Base-by-base conservation (phyloP, 2,329 filamentous ascomycete genomes). In the Aspergillus novofumigatus region DNA sequence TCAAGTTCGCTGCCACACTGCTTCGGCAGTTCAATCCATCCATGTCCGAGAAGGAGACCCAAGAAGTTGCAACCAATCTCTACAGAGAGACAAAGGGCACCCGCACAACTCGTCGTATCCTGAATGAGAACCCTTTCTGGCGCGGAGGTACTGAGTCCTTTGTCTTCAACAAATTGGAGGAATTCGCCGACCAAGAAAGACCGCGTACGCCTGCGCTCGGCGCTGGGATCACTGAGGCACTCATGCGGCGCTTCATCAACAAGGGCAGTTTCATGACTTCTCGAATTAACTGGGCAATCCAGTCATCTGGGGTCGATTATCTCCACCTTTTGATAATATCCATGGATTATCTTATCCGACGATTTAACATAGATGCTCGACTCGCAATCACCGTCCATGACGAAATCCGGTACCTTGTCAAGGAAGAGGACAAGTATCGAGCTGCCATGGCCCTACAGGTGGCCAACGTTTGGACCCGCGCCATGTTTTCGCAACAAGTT, bases 251-350 rank as follows among this genome's bases (percentile, higher is more conserved):
- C 17, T 96, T 89, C 69, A 87, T 99, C 66, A 90, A 84, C 73
- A 94, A 91, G 69, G 92, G 92, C 38, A 91, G 88, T 23, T 99
- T 96, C 76, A 88, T 99, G 78, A 97, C 94, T 1, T 95, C 90
- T 20, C 88, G 95, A 35, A 97, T 99, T 76, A 99, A 99, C 71
- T 99, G 94, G 94, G 94, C 94, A 3, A 97, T 99, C 65, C 94
- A 99, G 69, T 97, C 92, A 0, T 96, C 91, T 0, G 94, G 95
- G 4, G 93, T 97, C 3, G 95, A 99, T 73, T 99, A 99, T 72
- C 83, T 99, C 1, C 94, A 99, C 69, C 85, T 99, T 4, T 83
- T 99, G 20, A 91, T 99, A 61, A 85, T 97, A 2, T 83, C 86
- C 14, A 99, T 99, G 95, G 92, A 97, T 71, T 96, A 96, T 69